Evolutionary conservation across 148 eudicot genomes (phyloP).

Genomic region (Cornus controversa): DNA sequence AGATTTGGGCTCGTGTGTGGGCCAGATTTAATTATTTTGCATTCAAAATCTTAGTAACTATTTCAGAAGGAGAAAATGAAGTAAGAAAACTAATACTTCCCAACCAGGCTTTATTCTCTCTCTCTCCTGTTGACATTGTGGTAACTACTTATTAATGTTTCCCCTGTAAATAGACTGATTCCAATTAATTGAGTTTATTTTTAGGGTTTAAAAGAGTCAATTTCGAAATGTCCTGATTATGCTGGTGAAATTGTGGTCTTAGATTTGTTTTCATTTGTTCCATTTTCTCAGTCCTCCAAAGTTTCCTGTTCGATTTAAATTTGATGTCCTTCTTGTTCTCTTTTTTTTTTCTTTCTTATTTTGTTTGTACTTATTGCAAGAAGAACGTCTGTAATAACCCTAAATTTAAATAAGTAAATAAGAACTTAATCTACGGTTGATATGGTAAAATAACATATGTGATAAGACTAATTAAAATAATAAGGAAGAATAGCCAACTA

Average conservation of each 20-base stretch:
- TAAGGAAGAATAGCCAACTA: too few species aligned
- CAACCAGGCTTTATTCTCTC: too few species aligned
- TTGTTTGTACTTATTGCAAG: background rate
- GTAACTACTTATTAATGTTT: background rate
- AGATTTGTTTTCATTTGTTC: background rate
- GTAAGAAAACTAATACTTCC: too few species aligned
- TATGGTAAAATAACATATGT: too few species aligned
- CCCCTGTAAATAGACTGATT: background rate
- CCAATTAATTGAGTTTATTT: background rate
- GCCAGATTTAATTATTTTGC: too few species aligned
- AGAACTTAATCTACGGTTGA: too few species aligned
- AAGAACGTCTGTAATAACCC: too few species aligned
- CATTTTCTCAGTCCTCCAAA: background rate
- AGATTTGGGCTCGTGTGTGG: constrained; percentile 28
- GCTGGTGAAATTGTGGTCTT: background rate
- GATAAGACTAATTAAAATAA: too few species aligned
- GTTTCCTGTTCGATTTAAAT: background rate
- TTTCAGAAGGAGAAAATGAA: too few species aligned
- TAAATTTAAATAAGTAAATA: too few species aligned
- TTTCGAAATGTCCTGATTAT: background rate
- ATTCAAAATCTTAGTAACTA: too few species aligned
- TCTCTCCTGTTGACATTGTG: background rate
- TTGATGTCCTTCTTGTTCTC: too few species aligned
- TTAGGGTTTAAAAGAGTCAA: background rate
- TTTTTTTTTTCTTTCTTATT: background rate